Percentiles rank a stretch among this genome's conserved stretches.
Evolutionary conservation across 2,329 filamentous ascomycete genomes (phyloP).

Genomic region (Fusarium redolens): DNA sequence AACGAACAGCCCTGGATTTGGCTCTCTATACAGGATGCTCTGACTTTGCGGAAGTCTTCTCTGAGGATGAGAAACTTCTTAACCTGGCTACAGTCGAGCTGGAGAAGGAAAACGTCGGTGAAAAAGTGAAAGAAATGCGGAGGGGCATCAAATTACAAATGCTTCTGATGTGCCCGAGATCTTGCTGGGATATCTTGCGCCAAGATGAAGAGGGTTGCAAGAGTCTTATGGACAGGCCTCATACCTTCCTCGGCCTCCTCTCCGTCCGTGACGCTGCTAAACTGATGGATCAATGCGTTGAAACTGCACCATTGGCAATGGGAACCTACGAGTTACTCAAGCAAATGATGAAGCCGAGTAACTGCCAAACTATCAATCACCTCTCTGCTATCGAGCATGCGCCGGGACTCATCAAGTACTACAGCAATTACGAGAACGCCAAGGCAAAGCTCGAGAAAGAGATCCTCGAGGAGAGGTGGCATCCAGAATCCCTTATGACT

Average conservation of each 20-base stretch:
- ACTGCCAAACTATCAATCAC: neutral
- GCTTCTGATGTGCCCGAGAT: constrained; percentile 13
- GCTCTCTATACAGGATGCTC: constrained; percentile 19
- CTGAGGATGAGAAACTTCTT: constrained; percentile 10
- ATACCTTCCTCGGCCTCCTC: constrained; percentile 2
- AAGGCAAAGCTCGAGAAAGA: neutral
- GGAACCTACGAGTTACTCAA: neutral
- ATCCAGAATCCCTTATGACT: neutral
- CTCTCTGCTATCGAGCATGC: constrained; percentile 2
- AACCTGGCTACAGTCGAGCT: neutral
- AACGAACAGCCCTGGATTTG: constrained; percentile 24
- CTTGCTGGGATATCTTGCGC: neutral
- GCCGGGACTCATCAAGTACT: constrained; percentile 1
- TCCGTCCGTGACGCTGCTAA: neutral
- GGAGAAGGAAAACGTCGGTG: neutral
- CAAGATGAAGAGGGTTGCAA: neutral
- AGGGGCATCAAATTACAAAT: constrained; percentile 20
- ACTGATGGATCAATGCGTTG: constrained; percentile 2
- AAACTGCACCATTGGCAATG: neutral
- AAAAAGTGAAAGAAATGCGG: neutral
- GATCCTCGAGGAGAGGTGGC: neutral
- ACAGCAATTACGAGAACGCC: constrained; percentile 3
- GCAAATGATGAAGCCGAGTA: constrained; percentile 2
- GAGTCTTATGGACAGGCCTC: neutral
- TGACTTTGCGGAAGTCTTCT: constrained; percentile 24